phyloP scores from a whole-genome alignment of 2,329 filamentous ascomycete species.

The Talaromyces piceae region DNA sequence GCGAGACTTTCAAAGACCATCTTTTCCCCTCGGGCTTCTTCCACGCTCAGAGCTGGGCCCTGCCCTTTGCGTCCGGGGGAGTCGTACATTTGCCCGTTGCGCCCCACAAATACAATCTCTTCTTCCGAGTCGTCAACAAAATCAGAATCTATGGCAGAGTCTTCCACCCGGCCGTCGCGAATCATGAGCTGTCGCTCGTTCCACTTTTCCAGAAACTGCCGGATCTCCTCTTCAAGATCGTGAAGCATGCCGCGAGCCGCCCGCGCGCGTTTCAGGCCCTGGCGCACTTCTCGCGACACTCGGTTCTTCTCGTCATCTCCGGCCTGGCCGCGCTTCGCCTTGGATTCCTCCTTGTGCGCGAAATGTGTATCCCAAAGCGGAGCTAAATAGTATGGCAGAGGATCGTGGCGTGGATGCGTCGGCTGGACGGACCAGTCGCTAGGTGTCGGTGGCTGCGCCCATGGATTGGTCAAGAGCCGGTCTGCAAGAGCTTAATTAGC shows the following conservation, averaged over 20 bases:
- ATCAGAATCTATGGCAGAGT: conserved; percentile 31
- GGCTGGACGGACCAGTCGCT: conserved; percentile 77
- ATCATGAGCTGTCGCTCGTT: conserved; percentile 46
- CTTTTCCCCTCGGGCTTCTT: conserved; percentile 50
- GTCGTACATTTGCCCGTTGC: conserved; percentile 58
- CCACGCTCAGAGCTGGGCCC: conserved; percentile 39
- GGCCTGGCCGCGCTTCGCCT: conserved; percentile 30
- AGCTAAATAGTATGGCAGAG: conserved; percentile 83
- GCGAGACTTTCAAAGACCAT: conserved; percentile 75
- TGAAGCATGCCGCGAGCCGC: conserved; percentile 74
- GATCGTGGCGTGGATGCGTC: conserved; percentile 64
- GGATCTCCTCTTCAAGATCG: conserved; percentile 75
- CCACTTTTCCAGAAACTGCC: conserved; percentile 62
- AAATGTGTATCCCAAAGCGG: conserved; percentile 68
- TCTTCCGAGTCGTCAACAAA: conserved; percentile 57
- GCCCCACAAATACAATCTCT: conserved; percentile 84
- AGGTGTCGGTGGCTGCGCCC: conserved; percentile 72
- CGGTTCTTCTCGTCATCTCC: conserved; percentile 29
- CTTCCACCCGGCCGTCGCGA: conserved; percentile 38
- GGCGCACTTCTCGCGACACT: conserved; percentile 72
- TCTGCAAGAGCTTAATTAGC: conserved; percentile 47
- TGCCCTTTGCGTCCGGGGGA: conserved; percentile 46
- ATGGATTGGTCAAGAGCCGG: conserved; percentile 76
- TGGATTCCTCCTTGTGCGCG: conserved; percentile 33
- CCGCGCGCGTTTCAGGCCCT: conserved; percentile 70